These are phyloP conservation scores for Eucalyptus regnans DNA, from an alignment of 345 rosid genomes.

Conservation along the genomic window DNA sequence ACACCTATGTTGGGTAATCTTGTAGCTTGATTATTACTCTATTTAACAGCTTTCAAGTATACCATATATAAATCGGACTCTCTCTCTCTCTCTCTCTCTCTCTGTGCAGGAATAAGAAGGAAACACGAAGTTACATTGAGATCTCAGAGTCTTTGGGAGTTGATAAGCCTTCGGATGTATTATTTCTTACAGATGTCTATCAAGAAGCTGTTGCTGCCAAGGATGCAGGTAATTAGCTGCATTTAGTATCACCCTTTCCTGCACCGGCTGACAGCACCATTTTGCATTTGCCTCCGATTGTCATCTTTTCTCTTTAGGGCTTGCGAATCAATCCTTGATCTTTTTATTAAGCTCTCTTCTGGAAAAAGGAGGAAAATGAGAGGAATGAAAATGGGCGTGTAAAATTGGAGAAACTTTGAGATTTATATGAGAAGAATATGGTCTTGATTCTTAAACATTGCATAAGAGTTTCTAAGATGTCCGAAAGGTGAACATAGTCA, in stretches of 20 bases:
- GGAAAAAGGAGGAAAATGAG: background rate
- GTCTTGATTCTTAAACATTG: background rate
- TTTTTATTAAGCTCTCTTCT: background rate
- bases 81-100: background rate
- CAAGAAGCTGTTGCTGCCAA: conserved; percentile 88
- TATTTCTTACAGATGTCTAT: conserved; percentile 75
- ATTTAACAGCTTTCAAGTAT: background rate
- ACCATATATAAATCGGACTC: background rate
- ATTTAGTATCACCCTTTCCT: background rate
- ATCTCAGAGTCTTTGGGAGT: conserved; percentile 71
- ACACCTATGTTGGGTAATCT: conserved; percentile 68
- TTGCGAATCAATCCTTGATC: background rate
- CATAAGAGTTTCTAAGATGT: background rate
- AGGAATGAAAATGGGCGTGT: background rate
- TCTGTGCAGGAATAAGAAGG: conserved; percentile 63
- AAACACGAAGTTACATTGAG: conserved; percentile 58
- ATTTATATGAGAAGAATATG: background rate
- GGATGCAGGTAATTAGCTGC: conserved; percentile 48
- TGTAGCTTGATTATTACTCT: background rate
- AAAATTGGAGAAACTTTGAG: background rate
- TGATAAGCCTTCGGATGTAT: conserved; percentile 64
- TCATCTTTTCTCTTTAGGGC: background rate
- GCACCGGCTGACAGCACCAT: background rate
- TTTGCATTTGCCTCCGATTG: background rate
- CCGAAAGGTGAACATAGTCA: background rate